These are phyloP conservation scores for Aphanomyces stellatus DNA, from an alignment of 352 stramenopile genomes.

Conservation along the genomic window DNA sequence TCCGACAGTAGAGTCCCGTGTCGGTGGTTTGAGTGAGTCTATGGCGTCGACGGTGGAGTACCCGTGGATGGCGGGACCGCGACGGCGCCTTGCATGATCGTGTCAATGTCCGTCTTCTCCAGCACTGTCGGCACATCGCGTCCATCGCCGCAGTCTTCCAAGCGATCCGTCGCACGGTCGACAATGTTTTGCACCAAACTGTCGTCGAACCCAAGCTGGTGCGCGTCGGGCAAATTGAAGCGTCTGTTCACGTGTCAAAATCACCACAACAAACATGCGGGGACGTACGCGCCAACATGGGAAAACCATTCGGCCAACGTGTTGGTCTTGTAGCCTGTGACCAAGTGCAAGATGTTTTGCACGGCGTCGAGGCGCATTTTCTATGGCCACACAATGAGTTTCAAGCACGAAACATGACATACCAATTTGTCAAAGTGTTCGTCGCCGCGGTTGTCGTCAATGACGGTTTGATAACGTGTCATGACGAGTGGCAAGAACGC, in stretches of 20 bases:
- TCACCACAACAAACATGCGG: not conserved
- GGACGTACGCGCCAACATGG: conserved; percentile 32
- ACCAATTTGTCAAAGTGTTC: conserved; percentile 52
- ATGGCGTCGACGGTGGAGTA: not conserved
- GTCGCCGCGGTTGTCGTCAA: conserved; percentile 51
- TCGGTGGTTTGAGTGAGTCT: not conserved
- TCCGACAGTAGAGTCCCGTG: no score
- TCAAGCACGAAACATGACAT: not conserved
- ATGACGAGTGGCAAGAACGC: conserved; percentile 65
- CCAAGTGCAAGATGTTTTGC: conserved; percentile 35
- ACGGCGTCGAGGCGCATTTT: conserved; percentile 33
- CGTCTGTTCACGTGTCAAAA: conserved; percentile 17
- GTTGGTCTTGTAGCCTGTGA: conserved; percentile 45
- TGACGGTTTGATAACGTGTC: conserved; percentile 40
- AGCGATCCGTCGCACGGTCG: conserved; percentile 39
- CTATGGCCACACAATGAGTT: conserved; percentile 3
- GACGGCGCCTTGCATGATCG: conserved; percentile 42
- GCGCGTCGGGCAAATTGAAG: conserved; percentile 46
- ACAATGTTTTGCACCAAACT: conserved; percentile 41
- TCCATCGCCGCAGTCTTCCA: conserved; percentile 35
- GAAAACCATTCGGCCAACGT: conserved; percentile 48
- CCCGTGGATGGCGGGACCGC: conserved; percentile 18
- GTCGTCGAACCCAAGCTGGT: conserved; percentile 50
- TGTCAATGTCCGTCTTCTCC: conserved; percentile 51
- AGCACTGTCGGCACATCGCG: conserved; percentile 32